phyloP scores from a whole-genome alignment of 2,329 filamentous ascomycete genomes.

The Alternaria conjuncta region DNA sequence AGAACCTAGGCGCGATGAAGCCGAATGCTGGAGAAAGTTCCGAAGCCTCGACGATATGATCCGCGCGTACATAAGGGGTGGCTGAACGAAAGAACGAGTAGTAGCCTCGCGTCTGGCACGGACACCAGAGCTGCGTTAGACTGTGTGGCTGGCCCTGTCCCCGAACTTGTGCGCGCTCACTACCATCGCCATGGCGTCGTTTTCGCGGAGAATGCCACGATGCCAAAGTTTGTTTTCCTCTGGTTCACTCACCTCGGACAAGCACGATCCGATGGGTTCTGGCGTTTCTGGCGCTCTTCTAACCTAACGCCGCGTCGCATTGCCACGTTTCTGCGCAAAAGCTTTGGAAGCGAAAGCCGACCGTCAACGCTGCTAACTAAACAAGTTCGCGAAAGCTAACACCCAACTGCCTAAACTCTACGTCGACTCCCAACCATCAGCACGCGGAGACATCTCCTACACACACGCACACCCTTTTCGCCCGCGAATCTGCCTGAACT shows the following conservation, averaged over 20 bases:
- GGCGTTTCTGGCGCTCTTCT: background rate
- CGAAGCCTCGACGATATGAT: background rate
- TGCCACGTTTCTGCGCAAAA: background rate
- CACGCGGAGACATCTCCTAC: background rate
- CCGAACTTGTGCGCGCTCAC: background rate
- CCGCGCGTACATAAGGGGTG: background rate
- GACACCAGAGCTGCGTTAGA: background rate
- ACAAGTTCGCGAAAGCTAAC: background rate
- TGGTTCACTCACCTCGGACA: background rate
- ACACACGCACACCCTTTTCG: background rate
- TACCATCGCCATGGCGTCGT: background rate
- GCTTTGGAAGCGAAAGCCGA: background rate
- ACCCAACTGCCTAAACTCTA: background rate
- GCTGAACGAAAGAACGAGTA: background rate
- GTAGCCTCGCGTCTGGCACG: background rate
- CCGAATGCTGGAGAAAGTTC: conserved; percentile 3
- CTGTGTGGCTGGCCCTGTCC: background rate
- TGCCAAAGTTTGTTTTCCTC: background rate
- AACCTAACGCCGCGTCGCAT: background rate
- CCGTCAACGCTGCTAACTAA: background rate
- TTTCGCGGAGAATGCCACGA: background rate
- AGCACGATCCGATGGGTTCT: background rate
- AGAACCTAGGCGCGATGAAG: background rate
- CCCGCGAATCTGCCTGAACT: background rate
- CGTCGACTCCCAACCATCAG: background rate